phyloP scores from a whole-genome alignment of 371 early-diverging fungal genomes.

The Coemansia sp. region DNA sequence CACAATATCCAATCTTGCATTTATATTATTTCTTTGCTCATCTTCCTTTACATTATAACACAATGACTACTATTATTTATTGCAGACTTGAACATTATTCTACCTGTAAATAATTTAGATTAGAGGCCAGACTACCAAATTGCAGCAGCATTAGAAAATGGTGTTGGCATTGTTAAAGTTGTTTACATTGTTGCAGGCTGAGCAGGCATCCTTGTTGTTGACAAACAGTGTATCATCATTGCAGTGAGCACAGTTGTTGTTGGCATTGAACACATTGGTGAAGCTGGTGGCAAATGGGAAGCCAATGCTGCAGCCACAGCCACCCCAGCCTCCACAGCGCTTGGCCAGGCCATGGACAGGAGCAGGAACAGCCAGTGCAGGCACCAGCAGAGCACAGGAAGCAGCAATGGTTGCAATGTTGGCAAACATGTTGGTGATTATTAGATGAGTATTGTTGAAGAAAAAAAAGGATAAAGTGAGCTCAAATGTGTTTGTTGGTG shows the following conservation, averaged over 20 bases:
- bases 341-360: background rate
- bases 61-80: too few relatives aligned
- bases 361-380: background rate
- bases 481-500: background rate
- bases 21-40: background rate
- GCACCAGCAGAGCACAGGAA: background rate
- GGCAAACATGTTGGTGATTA: background rate
- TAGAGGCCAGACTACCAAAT: background rate
- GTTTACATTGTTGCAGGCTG: conserved; percentile 10
- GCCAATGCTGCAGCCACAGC: conserved; percentile 5
- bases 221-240: conserved; percentile 16
- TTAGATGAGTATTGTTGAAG: background rate
- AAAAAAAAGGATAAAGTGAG: background rate
- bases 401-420: background rate
- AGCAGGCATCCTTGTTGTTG: conserved; percentile 13
- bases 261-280: conserved; percentile 9
- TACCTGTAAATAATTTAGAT: background rate
- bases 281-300: conserved; percentile 13
- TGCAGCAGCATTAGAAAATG: background rate
- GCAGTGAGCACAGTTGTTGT: conserved; percentile 10
- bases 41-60: too few relatives aligned
- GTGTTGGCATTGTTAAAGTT: conserved; percentile 10
- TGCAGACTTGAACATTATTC: too few relatives aligned
- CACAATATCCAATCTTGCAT: too few relatives aligned
- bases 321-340: conserved; percentile 12